These are phyloP conservation scores for Jamesozyma jinghongensis DNA, from an alignment of 805 yeast genomes.

Conservation along the genomic window DNA sequence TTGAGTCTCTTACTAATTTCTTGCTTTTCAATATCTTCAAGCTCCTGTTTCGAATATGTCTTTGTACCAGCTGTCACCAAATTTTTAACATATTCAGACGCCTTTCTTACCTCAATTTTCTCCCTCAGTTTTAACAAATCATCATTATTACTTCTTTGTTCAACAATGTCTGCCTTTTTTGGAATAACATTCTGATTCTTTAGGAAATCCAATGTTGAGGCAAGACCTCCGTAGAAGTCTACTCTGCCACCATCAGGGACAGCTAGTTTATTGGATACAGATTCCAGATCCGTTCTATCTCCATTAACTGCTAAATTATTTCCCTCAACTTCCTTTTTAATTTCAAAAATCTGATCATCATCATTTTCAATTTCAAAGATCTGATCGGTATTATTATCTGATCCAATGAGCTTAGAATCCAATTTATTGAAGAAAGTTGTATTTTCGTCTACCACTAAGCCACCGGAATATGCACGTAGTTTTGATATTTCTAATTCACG, in stretches of 20 bases:
- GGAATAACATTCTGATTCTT: conserved; percentile 12
- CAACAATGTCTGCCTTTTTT: neutral
- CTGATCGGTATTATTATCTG: neutral
- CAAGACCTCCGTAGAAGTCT: conserved; percentile 24
- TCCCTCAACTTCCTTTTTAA: neutral
- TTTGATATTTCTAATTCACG: conserved; percentile 12
- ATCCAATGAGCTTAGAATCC: conserved; percentile 2
- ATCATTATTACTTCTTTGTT: neutral
- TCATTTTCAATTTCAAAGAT: neutral
- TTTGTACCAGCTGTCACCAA: conserved; percentile 2
- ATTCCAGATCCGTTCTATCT: neutral
- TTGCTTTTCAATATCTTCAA: conserved; percentile 15
- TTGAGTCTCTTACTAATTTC: conserved; percentile 21
- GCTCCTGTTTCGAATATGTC: conserved; percentile 2
- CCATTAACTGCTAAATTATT: too few relatives aligned
- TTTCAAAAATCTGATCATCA: neutral
- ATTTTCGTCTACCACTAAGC: conserved; percentile 36
- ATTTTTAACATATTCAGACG: conserved; percentile 7
- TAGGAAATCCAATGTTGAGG: conserved; percentile 22
- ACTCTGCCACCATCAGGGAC: conserved; percentile 1
- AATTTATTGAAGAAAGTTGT: conserved; percentile 22
- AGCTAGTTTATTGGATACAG: neutral
- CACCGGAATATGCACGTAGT: conserved; percentile 12
- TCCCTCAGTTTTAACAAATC: conserved; percentile 6
- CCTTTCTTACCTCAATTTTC: conserved; percentile 7